These are phyloP conservation scores for Colletotrichum tropicale DNA, from an alignment of 2,329 filamentous ascomycete species.

Conservation along the genomic window DNA sequence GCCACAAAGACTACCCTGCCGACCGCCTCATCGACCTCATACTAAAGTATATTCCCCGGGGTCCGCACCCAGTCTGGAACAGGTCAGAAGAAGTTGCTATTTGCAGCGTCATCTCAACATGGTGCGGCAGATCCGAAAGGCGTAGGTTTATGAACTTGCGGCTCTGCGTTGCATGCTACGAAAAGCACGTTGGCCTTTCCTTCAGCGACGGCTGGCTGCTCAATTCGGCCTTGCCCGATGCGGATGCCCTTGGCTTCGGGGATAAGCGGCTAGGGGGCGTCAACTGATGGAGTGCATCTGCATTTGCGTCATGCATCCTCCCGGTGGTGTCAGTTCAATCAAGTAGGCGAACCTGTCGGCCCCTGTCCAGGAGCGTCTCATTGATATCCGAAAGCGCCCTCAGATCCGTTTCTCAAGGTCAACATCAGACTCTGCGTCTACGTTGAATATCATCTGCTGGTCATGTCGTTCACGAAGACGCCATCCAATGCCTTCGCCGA, in stretches of 20 bases:
- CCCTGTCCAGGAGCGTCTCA: not conserved
- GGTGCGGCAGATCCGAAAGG: not conserved
- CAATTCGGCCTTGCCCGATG: not conserved
- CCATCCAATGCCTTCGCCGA: not conserved
- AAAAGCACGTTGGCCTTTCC: not conserved
- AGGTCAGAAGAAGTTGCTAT: not conserved
- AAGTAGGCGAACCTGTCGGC: not conserved
- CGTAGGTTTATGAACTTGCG: not conserved
- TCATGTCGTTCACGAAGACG: not conserved
- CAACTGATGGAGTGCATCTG: not conserved
- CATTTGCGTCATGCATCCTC: not conserved
- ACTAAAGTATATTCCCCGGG: not conserved
- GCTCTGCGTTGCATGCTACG: not conserved
- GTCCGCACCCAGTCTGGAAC: not conserved
- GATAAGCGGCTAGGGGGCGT: not conserved
- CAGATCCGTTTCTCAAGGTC: not conserved
- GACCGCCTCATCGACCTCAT: not conserved
- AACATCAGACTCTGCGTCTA: not conserved
- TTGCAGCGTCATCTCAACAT: not conserved
- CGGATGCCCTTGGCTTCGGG: not conserved
- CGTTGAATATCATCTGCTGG: not conserved
- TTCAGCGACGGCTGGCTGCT: not conserved
- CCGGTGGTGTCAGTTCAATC: not conserved
- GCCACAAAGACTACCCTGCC: not conserved
- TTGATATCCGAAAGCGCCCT: not conserved